phyloP scores from a whole-genome alignment of 768 basidiomycete species.

The Leccinum uliginosum region DNA sequence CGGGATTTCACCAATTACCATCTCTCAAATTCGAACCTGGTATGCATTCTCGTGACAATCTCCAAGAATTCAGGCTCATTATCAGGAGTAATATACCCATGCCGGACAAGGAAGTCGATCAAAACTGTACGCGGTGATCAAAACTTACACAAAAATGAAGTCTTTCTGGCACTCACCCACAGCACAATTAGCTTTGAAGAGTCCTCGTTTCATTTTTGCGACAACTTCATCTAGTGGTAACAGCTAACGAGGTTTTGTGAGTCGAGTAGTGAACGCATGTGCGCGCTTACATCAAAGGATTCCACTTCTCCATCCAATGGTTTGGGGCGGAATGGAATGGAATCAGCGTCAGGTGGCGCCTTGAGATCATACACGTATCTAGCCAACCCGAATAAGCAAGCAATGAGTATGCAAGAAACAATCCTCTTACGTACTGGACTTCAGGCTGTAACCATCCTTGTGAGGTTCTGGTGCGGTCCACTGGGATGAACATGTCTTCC shows the following conservation, averaged over 20 bases:
- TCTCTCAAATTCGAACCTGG: constrained; percentile 58
- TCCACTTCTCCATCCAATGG: constrained; percentile 94
- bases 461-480: constrained; percentile 17
- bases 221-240: constrained; percentile 61
- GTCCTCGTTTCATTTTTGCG: constrained; percentile 55
- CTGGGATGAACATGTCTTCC: neutral
- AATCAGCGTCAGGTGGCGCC: constrained; percentile 51
- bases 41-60: constrained; percentile 71
- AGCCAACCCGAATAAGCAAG: neutral
- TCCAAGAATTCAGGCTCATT: constrained; percentile 81
- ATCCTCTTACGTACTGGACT: constrained; percentile 61
- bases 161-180: constrained; percentile 48
- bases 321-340: constrained; percentile 53
- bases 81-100: constrained; percentile 82
- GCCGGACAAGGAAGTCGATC: constrained; percentile 84
- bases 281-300: constrained; percentile 68
- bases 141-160: neutral
- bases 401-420: neutral
- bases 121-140: constrained; percentile 51
- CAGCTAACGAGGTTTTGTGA: constrained; percentile 41
- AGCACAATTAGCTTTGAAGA: constrained; percentile 94
- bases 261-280: neutral
- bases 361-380: constrained; percentile 80
- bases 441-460: constrained; percentile 77
- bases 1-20: constrained; percentile 32